Evolutionary conservation across 2,329 filamentous ascomycete genomes (phyloP), one percentile per base, ranked within the genome.

Genomic region (Verticillium longisporum): DNA sequence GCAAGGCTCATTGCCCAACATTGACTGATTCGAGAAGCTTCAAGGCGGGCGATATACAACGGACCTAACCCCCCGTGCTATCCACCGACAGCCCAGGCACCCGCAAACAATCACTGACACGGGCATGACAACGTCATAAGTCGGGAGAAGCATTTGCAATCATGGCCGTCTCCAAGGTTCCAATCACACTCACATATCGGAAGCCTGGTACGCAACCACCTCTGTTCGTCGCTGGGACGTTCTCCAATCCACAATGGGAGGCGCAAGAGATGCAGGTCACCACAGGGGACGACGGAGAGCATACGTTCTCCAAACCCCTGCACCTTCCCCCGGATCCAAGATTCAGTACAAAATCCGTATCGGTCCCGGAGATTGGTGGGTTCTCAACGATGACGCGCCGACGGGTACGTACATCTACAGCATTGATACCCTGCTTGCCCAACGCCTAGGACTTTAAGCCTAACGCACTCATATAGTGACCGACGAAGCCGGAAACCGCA

Each of bases 301-400:
- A 84, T 61, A 69, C 80, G 13, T 92, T 90, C 69, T 78, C 73
- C 54, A 84, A 84, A 61, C 73, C 79, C 1, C 77, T 91, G 55
- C 71, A 79, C 38, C 78, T 83, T 7, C 83, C 18, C 76, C 82
- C 26, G 83, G 82, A 26, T 80, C 83, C 56, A 81, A 84, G 61
- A 84, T 91, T 65, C 86, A 90, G 68, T 93, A 92, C 80, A 92
- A 91, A 73, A 89, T 92, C 66, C 83, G 88, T 34, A 76, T 89
- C 38, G 88, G 88, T 10, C 71, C 79, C 21, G 84, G 84, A 56
- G 83, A 90, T 65, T 90, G 86, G 84, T 91, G 88, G 88, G 78
- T 86, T 31, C 72, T 90, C 55, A 84, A 92, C 66, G 85, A 90
- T 61, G 77, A 77, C 55, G 78, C 80, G 60, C 82, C 84, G 14